Base-by-base conservation (phyloP, 75 land plant species). In the Cryptomeria japonica region DNA sequence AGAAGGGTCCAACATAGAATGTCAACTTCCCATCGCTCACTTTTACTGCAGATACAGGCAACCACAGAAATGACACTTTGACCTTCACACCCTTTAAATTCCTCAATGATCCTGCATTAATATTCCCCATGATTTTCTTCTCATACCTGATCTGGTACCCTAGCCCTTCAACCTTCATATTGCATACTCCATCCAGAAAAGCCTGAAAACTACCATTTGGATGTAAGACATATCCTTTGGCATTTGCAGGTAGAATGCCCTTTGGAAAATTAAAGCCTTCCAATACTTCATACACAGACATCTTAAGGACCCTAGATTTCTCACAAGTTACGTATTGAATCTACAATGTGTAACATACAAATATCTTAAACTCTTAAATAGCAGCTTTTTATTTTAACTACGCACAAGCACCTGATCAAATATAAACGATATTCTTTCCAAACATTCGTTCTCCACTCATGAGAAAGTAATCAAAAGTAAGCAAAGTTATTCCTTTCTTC, bases 181-280 rank as follows among this genome's bases (percentile, higher is more conserved):
- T 86, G 86, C 95, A 94, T 3, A 84, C 82, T 1, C 87, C 86
- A 80, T 19, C 64, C 2, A 87, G 83, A 22, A 89, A 84, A 15
- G 89, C 90, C 42, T 41, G 47, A 87, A 94, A 94, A 28, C 64
- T 87, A 31, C 93, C 95, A 56, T 92, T 86, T 16, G 8, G 1
- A 15, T 91, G 80, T 5, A 95, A 80, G 13, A 85, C 80, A 86
- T 95, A 95, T 55, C 82, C 73, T 36, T 61, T 78, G 19, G 89
- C 92, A 32, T 92, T 93, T 44, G 86, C 53, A 13, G 96, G 96
- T 47, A 95, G 92, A 39, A 95, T 85, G 10, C 94, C 96, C 10
- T 80, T 85, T 2, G 96, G 93, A 68, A 95, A 92, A n/a, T 92
- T 64, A 90, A 70, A 93, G 37, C 38, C 58, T 89, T 91, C 86